Conservation (phyloP, 2,329 filamentous ascomycete species). For the Onygenales sp. region DNA sequence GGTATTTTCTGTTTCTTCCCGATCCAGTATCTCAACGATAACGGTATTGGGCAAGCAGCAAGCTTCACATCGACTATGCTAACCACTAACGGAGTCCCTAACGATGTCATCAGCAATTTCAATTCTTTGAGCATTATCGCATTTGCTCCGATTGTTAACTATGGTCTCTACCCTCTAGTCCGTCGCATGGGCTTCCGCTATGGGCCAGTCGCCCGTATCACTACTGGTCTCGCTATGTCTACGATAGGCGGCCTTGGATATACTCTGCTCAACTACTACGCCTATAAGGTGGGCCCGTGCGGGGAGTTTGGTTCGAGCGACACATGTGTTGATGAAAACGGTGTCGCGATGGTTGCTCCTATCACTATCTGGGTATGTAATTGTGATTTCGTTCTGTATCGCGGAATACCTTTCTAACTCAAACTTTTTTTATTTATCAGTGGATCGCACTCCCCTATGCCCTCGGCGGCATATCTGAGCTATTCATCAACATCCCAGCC, state of each 20-base stretch:
- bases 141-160: slow-evolving; percentile 39
- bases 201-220: slow-evolving; percentile 42
- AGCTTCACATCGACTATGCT: slow-evolving; percentile 42
- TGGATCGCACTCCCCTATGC: slow-evolving; percentile 31
- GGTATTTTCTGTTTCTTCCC: slow-evolving; percentile 31
- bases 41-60: slow-evolving; percentile 43
- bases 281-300: slow-evolving; percentile 40
- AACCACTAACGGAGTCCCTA: slow-evolving; percentile 41
- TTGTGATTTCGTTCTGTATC: too few species aligned
- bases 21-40: slow-evolving; percentile 29
- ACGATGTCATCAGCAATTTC: slow-evolving; percentile 43
- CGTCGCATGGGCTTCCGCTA: slow-evolving; percentile 35
- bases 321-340: slow-evolving; percentile 8
- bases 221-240: slow-evolving; percentile 43
- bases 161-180: slow-evolving; percentile 39
- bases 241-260: slow-evolving; percentile 32
- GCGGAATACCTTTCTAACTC: too few species aligned
- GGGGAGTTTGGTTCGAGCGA: slow-evolving; percentile 32
- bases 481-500: slow-evolving; percentile 35
- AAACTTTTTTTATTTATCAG: too few species aligned
- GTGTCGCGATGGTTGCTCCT: slow-evolving; percentile 22
- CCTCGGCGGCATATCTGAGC: slow-evolving; percentile 30
- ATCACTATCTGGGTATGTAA: slow-evolving; percentile 28
- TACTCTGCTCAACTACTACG: slow-evolving; percentile 34
- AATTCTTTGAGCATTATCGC: slow-evolving; percentile 42